phyloP scores from a whole-genome alignment of 495 filamentous ascomycete genomes.

The Neurospora sp. region DNA sequence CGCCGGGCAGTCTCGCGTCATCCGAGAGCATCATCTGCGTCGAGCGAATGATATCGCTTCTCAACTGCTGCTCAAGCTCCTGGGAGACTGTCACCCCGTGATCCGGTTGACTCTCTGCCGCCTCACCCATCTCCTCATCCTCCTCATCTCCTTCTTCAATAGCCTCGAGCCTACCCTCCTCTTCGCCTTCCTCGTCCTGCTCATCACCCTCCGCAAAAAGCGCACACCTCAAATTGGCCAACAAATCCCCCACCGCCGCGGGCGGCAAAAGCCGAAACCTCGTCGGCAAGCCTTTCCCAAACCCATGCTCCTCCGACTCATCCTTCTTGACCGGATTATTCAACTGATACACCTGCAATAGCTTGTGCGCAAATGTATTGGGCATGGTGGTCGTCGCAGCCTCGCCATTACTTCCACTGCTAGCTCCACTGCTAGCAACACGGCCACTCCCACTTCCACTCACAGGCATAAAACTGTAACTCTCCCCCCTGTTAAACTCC shows the following conservation, averaged over 20 bases:
- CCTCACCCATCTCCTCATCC: slow-evolving; percentile 1
- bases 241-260: slow-evolving; percentile 34
- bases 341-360: slow-evolving; percentile 42
- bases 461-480: not conserved
- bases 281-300: slow-evolving; percentile 28
- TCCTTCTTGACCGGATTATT: slow-evolving; percentile 37
- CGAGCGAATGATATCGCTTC: slow-evolving; percentile 32
- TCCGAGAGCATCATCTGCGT: slow-evolving; percentile 20
- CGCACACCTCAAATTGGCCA: slow-evolving; percentile 34
- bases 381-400: not conserved
- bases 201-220: slow-evolving; percentile 24
- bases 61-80: slow-evolving; percentile 36
- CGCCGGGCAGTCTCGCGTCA: not conserved
- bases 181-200: slow-evolving; percentile 3
- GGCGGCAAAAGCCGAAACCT: slow-evolving; percentile 34
- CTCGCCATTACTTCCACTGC: not conserved
- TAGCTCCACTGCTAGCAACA: not conserved
- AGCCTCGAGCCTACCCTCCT: slow-evolving; percentile 1
- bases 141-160: not conserved
- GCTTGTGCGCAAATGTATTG: slow-evolving; percentile 33
- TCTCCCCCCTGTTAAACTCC: slow-evolving; percentile 35
- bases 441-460: not conserved
- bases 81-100: slow-evolving; percentile 27
- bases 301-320: slow-evolving; percentile 32
- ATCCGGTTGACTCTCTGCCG: not conserved